Conservation (phyloP, 2,329 filamentous ascomycete genomes). For the Penicillium paneum region DNA sequence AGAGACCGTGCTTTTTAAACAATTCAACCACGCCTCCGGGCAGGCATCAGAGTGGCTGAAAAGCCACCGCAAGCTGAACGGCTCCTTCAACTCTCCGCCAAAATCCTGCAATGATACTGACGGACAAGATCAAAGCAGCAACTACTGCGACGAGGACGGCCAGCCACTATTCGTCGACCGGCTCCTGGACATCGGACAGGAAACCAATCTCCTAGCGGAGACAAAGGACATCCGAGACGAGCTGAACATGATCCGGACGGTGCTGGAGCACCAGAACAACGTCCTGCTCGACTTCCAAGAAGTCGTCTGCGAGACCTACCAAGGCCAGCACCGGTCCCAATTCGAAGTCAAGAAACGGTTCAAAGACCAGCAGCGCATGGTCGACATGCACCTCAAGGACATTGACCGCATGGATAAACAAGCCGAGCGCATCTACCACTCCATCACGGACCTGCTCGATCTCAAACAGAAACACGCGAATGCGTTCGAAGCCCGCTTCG, state of each 20-base stretch:
- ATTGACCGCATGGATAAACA: slow-evolving; percentile 63
- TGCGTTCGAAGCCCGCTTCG: slow-evolving; percentile 61
- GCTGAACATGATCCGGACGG: slow-evolving; percentile 57
- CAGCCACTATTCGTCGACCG: slow-evolving; percentile 47
- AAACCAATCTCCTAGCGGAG: slow-evolving; percentile 61
- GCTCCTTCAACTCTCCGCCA: slow-evolving; percentile 21
- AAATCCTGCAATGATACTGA: slow-evolving; percentile 1
- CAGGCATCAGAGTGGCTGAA: slow-evolving; percentile 56
- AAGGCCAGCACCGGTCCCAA: slow-evolving; percentile 37
- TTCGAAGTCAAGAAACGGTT: slow-evolving; percentile 54
- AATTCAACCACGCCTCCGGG: slow-evolving; percentile 58
- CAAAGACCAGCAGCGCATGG: slow-evolving; percentile 55
- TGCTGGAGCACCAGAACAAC: slow-evolving; percentile 40
- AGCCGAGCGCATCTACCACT: slow-evolving; percentile 58
- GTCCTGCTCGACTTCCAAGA: slow-evolving; percentile 37
- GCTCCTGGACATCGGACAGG: slow-evolving; percentile 54
- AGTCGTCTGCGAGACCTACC: slow-evolving; percentile 35
- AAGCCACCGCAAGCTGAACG: slow-evolving; percentile 46
- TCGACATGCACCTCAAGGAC: slow-evolving; percentile 58
- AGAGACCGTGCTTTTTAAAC: slow-evolving; percentile 58
- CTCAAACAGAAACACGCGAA: slow-evolving; percentile 69
- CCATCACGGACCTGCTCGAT: slow-evolving; percentile 61
- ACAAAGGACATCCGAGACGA: slow-evolving; percentile 67
- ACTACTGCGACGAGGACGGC: slow-evolving; percentile 32
- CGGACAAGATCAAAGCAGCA: slow-evolving; percentile 16